Percentiles rank a stretch among this genome's conserved stretches.
phyloP scores from a whole-genome alignment of 306 rosid species.

The Pterocarpus macrocarpus region DNA sequence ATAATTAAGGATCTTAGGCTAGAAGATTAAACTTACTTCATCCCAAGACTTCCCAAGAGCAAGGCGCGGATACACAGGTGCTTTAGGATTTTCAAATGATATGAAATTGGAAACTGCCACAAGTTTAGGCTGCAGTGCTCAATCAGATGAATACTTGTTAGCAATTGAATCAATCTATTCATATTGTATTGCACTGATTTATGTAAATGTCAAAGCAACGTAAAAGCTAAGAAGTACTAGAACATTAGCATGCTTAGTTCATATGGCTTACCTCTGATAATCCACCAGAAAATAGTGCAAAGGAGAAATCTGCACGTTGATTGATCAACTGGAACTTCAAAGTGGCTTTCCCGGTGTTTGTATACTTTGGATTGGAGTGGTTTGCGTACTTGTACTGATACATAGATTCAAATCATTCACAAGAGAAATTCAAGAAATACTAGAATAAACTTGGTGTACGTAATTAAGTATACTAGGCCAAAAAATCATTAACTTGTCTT shows the following conservation, averaged over 20 bases:
- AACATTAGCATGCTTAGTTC: neutral
- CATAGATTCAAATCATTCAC: constrained; percentile 39
- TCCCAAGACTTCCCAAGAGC: constrained; percentile 87
- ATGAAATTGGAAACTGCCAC: constrained; percentile 69
- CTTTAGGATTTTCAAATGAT: constrained; percentile 73
- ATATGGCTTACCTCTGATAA: constrained; percentile 55
- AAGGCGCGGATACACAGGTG: constrained; percentile 81
- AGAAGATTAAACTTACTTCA: constrained; percentile 58
- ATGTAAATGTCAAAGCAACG: neutral
- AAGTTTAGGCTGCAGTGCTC: constrained; percentile 63
- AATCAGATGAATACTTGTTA: constrained; percentile 30
- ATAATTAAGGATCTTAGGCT: neutral
- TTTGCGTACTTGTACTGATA: constrained; percentile 73
- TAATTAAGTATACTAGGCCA: no score
- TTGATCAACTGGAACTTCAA: constrained; percentile 75
- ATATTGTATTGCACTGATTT: neutral
- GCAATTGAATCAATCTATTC: neutral
- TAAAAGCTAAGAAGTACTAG: neutral
- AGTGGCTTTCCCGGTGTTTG: constrained; percentile 65
- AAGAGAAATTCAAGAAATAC: constrained; percentile 2
- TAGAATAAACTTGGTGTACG: no score
- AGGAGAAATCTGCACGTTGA: constrained; percentile 88
- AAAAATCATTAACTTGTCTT: no score
- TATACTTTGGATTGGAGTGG: constrained; percentile 55
- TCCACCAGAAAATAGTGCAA: constrained; percentile 74